Percentiles rank a stretch among this genome's conserved stretches.
phyloP scores from a whole-genome alignment of 225 moss, liverwort and hornwort genomes.

The Pseudoscleropodium purum region DNA sequence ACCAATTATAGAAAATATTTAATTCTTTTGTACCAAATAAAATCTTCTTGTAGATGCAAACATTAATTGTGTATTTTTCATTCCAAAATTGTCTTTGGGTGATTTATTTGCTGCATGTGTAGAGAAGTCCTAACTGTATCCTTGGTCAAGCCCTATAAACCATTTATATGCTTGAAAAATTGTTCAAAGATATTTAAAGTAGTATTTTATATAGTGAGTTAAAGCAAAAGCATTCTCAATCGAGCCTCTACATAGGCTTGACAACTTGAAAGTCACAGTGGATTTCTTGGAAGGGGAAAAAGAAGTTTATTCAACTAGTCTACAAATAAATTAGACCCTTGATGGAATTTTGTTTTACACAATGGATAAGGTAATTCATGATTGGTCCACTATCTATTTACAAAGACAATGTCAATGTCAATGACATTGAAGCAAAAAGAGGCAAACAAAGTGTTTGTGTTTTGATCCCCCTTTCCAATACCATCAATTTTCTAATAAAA shows the following conservation, averaged over 20 bases:
- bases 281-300: not conserved
- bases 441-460: too few relatives aligned
- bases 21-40: not conserved
- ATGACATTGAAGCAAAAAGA: too few relatives aligned
- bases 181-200: not conserved
- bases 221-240: not conserved
- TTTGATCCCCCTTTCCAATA: too few relatives aligned
- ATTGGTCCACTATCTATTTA: not conserved
- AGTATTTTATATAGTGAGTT: not conserved
- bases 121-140: not conserved
- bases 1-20: not conserved
- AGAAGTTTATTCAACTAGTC: not conserved
- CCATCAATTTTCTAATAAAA: too few relatives aligned
- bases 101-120: not conserved
- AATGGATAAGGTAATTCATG: not conserved
- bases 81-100: not conserved
- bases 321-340: not conserved
- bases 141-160: accelerated
- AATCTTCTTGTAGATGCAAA: not conserved
- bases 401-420: too few relatives aligned
- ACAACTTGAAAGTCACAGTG: not conserved
- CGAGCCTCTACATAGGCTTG: accelerated
- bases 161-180: accelerated
- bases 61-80: not conserved
- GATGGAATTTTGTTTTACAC: too few relatives aligned